These are phyloP conservation scores for Lactuca saligna DNA, from an alignment of 129 eudicot genomes.

Conservation along the genomic window DNA sequence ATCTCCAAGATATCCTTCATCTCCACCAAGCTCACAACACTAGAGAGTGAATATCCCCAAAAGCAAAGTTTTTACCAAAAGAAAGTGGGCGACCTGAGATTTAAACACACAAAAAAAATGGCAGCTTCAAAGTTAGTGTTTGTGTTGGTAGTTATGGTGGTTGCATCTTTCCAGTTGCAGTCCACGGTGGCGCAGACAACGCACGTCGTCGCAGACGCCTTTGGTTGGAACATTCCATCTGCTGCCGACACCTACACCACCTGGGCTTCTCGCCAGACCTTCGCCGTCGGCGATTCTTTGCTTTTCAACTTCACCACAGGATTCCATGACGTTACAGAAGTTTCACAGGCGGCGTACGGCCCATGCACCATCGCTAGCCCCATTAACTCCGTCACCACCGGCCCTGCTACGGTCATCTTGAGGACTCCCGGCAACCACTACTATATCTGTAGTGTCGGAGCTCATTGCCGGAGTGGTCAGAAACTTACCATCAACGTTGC, in stretches of 20 bases:
- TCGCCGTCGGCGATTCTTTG: conserved; percentile 41
- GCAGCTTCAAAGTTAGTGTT: conserved; percentile 10
- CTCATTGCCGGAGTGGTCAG: conserved; percentile 37
- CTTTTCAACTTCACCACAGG: conserved; percentile 47
- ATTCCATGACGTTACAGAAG: conserved; percentile 41
- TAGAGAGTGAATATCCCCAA: neutral
- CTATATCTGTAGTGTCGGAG: conserved; percentile 39
- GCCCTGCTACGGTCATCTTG: conserved; percentile 41
- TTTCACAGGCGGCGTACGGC: conserved; percentile 36
- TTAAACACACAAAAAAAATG: conserved; percentile 21
- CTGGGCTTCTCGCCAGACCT: conserved; percentile 37
- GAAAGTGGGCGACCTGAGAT: conserved; percentile 38
- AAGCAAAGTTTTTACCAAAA: conserved; percentile 1
- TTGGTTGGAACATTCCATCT: conserved; percentile 45
- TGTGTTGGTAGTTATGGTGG: conserved; percentile 13
- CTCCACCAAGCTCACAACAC: conserved; percentile 22
- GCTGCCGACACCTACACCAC: conserved; percentile 32
- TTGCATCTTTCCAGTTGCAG: conserved; percentile 29
- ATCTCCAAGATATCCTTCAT: neutral
- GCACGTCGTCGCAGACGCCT: conserved; percentile 32
- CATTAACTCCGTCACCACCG: neutral
- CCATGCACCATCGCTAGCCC: conserved; percentile 46
- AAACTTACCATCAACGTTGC: conserved; percentile 39
- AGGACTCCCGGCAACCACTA: conserved; percentile 35
- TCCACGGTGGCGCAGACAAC: conserved; percentile 46